Base-by-base conservation (phyloP, 495 filamentous ascomycete species). In the Penicillium goetzii region DNA sequence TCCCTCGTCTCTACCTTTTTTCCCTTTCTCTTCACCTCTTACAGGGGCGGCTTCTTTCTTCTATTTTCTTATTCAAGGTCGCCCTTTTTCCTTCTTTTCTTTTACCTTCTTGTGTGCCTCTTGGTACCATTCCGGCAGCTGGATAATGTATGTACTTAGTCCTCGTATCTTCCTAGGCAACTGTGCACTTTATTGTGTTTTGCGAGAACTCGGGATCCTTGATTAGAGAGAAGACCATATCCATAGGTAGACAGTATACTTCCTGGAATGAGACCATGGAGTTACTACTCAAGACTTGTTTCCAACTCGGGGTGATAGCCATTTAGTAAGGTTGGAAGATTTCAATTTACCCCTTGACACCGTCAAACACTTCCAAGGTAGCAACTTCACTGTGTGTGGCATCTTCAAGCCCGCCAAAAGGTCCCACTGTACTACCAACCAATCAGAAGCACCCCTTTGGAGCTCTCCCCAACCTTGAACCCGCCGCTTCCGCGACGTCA, bases 121-220 rank as follows among this genome's bases (percentile, higher is more conserved):
- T 59, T 63, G 66, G 69, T 72, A 70, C 49, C n/a, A 32, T 65
- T 49, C 56, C 72, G 73, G 62, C 72, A 79, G 74, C 74, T 76
- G 75, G 74, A 76, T 79, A 78, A 80, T 80, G 76, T 78, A 78
- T 80, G 71, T 80, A 79, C 68, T 69, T 77, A 78, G 74, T 79
- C 68, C 71, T 69, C 69, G 68, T 70, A 67, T 73, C 64, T 69
- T 70, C 38, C 41, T 58, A 60, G 58, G 56, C 51, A 62, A 65
- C 58, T 63, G 28, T 56, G 53, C 49, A 63, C 63, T 60, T 50
- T 58, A 56, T 62, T 47, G 17, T 66, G 40, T 34, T 59, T 53
- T 61, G 50, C 57, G 62, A 62, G 38, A 47, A 12, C 43, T 43
- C 2, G 41, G n/a, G n/a, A 19, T 43, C 2, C 19, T 10, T 21